Evolutionary conservation across 1,139 yeast species (phyloP).

Genomic region (Eremothecium cymbalariae): DNA sequence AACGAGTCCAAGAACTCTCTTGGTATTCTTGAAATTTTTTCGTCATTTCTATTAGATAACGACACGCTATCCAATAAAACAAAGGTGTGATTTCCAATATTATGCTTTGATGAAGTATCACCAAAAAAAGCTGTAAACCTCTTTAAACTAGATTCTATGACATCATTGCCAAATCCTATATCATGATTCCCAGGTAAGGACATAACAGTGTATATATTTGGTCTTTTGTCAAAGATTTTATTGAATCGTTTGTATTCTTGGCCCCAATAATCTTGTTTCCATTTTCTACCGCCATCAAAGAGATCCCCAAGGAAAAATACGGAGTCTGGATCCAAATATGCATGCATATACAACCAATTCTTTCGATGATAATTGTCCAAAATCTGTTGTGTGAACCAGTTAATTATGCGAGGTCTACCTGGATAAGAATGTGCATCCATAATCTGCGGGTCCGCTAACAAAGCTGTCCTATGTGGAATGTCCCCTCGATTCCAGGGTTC

Average conservation of each 20-base stretch:
- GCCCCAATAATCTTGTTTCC: conserved; percentile 65
- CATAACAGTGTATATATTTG: conserved; percentile 41
- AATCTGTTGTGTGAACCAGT: conserved; percentile 40
- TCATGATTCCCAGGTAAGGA: conserved; percentile 93
- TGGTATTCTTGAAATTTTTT: conserved; percentile 39
- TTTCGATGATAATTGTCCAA: conserved; percentile 70
- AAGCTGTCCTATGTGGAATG: conserved; percentile 52
- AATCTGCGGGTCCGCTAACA: conserved; percentile 89
- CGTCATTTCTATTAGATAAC: conserved; percentile 45
- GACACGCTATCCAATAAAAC: conserved; percentile 78
- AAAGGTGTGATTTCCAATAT: conserved; percentile 68
- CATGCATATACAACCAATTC: conserved; percentile 60
- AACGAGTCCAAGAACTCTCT: conserved; percentile 28
- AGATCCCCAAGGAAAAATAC: conserved; percentile 80
- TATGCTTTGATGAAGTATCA: conserved; percentile 45
- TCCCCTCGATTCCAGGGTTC: conserved; percentile 41
- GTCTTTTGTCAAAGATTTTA: conserved; percentile 47
- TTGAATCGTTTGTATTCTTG: conserved; percentile 65
- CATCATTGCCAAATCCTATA: conserved; percentile 77
- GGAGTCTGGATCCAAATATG: conserved; percentile 60
- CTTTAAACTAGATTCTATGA: conserved; percentile 43
- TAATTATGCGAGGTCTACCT: conserved; percentile 40
- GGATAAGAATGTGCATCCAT: conserved; percentile 73
- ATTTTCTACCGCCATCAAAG: conserved; percentile 91
- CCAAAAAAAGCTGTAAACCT: conserved; percentile 75